Evolutionary conservation across 352 stramenopile genomes (phyloP).

Genomic region (Phytophthora pini): DNA sequence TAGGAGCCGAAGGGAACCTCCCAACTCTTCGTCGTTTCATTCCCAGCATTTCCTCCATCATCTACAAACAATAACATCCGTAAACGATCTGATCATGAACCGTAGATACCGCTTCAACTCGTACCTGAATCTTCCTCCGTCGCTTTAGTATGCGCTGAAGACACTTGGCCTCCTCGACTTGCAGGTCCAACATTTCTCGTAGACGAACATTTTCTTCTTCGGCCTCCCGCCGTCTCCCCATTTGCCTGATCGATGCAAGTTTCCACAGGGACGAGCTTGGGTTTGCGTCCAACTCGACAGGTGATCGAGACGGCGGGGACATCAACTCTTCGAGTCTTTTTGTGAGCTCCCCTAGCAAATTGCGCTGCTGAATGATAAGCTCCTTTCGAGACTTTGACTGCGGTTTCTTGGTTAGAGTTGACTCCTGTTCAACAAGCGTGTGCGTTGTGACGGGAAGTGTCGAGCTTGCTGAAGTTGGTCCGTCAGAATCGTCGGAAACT

Average conservation of each 20-base stretch:
- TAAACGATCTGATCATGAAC: not conserved
- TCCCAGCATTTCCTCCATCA: constrained; percentile 18
- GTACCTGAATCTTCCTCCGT: constrained; percentile 30
- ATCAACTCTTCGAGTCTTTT: not conserved
- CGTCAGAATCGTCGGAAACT: not conserved
- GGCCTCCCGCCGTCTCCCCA: constrained; percentile 11
- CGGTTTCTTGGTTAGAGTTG: not conserved
- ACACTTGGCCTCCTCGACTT: constrained; percentile 31
- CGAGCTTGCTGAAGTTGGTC: not conserved
- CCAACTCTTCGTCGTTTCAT: constrained; percentile 9
- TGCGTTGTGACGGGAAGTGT: not conserved
- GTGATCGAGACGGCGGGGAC: not conserved
- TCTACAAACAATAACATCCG: not conserved
- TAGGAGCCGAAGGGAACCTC: not conserved
- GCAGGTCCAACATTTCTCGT: constrained; percentile 23
- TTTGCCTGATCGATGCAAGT: constrained; percentile 20
- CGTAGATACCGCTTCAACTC: not conserved
- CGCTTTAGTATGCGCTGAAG: constrained; percentile 34
- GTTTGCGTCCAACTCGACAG: not conserved
- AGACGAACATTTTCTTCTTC: constrained; percentile 32
- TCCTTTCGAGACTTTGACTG: constrained; percentile 12
- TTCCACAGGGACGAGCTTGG: constrained; percentile 24
- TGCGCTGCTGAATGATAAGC: constrained; percentile 3
- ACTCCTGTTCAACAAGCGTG: not conserved
- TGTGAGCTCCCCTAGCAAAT: constrained; percentile 7